These are phyloP conservation scores for Blastocystis sp. DNA, from an alignment of 352 stramenopile species.

Conservation along the genomic window DNA sequence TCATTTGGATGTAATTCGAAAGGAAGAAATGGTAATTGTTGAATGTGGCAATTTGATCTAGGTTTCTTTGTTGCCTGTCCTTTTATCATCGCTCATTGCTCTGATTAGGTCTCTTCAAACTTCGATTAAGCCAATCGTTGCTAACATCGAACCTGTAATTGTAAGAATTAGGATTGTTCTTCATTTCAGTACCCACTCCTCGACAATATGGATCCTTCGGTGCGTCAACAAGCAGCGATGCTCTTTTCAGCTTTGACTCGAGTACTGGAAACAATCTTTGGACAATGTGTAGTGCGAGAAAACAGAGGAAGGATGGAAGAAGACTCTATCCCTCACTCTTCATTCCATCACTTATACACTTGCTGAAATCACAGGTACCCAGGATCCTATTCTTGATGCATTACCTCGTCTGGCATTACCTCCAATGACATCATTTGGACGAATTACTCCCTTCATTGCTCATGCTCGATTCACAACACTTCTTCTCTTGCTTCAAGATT, in stretches of 20 bases:
- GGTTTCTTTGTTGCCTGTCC: neutral
- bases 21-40: neutral
- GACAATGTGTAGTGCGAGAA: constrained; percentile 19
- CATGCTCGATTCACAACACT: neutral
- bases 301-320: constrained; percentile 12
- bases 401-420: neutral
- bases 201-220: neutral
- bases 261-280: neutral
- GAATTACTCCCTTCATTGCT: neutral
- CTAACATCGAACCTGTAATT: constrained; percentile 39
- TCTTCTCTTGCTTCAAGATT: neutral
- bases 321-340: neutral
- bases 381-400: neutral
- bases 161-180: neutral
- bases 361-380: neutral
- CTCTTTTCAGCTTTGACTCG: neutral
- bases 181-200: constrained; percentile 7
- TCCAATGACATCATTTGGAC: neutral
- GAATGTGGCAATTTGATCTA: neutral
- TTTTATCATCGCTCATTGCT: neutral
- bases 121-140: constrained; percentile 54
- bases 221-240: neutral
- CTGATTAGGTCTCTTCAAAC: constrained; percentile 5
- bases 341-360: neutral
- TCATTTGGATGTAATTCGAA: constrained; percentile 23